Conservation (phyloP, 345 rosid genomes). For the Brassica incana region DNA sequence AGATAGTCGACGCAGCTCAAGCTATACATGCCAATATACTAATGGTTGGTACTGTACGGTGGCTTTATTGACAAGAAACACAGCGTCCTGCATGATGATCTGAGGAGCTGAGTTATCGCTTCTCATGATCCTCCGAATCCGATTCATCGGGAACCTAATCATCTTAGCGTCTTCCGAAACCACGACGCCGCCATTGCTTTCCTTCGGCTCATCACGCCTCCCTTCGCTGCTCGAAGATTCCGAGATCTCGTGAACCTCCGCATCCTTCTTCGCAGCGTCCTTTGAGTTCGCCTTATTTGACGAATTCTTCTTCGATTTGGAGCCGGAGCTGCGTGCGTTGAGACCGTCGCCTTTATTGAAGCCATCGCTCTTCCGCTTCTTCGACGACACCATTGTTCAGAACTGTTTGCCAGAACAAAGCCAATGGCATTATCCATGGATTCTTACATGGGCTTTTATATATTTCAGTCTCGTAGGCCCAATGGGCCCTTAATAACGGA, state of each 20-base stretch:
- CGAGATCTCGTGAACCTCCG: constrained; percentile 34
- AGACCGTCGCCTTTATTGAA: constrained; percentile 1
- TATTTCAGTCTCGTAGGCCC: neutral
- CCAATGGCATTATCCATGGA: neutral
- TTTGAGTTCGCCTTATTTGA: neutral
- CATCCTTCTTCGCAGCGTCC: constrained; percentile 1
- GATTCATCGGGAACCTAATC: constrained; percentile 65
- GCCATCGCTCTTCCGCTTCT: constrained; percentile 31
- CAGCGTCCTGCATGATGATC: constrained; percentile 56
- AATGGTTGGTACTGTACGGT: constrained; percentile 6
- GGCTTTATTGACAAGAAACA: constrained; percentile 77
- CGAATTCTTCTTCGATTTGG: constrained; percentile 20
- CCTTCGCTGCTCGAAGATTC: constrained; percentile 29
- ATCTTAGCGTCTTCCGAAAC: constrained; percentile 41
- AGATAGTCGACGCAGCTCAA: no score
- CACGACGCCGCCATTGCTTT: constrained; percentile 29
- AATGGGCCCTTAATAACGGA: neutral
- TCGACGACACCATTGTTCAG: constrained; percentile 40
- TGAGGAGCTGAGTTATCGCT: constrained; percentile 43
- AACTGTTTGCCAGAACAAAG: neutral
- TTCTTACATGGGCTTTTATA: neutral
- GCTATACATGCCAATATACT: no score
- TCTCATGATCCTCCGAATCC: constrained; percentile 70
- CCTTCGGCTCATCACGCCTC: constrained; percentile 13
- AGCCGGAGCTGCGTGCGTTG: neutral